Percentiles rank a stretch among this genome's conserved stretches.
Conservation (phyloP, 78 protist species). For the Dictyostelium brefeldianum region DNA sequence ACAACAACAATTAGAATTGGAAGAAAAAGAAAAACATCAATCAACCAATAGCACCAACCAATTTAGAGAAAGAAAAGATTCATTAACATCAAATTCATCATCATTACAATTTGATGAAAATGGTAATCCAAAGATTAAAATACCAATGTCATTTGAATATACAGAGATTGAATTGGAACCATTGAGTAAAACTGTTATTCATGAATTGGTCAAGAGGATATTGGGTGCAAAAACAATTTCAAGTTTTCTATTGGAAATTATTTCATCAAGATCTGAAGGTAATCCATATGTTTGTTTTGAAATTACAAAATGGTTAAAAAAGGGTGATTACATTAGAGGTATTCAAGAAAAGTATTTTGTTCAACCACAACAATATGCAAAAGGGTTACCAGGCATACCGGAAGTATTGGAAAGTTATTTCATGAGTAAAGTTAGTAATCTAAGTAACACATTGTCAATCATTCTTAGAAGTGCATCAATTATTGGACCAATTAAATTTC, state of each 20-base stretch:
- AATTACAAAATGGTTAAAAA: not conserved
- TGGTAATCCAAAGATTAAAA: not conserved
- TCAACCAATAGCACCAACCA: too few species aligned
- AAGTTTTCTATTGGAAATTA: not conserved
- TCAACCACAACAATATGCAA: slow-evolving; percentile 21
- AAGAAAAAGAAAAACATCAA: not conserved
- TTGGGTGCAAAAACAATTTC: slow-evolving; percentile 19
- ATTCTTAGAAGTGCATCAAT: slow-evolving; percentile 22
- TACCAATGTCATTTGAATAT: slow-evolving; percentile 36
- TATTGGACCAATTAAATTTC: slow-evolving; percentile 23
- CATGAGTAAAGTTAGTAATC: slow-evolving; percentile 18
- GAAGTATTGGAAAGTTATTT: slow-evolving; percentile 5
- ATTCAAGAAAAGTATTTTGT: not conserved
- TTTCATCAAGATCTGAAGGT: slow-evolving; percentile 26
- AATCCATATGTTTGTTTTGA: slow-evolving; percentile 60
- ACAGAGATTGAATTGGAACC: slow-evolving; percentile 34
- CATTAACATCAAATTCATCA: not conserved
- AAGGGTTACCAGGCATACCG: slow-evolving; percentile 10
- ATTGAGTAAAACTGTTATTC: not conserved
- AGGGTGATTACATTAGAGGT: not conserved
- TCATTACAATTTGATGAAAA: not conserved
- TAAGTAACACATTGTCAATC: slow-evolving; percentile 4
- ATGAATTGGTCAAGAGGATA: slow-evolving; percentile 15
- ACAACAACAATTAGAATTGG: not conserved
- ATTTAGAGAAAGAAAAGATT: not conserved